Base-by-base conservation (phyloP, 176 grass and related monocot species). In the Tillandsia leiboldiana region DNA sequence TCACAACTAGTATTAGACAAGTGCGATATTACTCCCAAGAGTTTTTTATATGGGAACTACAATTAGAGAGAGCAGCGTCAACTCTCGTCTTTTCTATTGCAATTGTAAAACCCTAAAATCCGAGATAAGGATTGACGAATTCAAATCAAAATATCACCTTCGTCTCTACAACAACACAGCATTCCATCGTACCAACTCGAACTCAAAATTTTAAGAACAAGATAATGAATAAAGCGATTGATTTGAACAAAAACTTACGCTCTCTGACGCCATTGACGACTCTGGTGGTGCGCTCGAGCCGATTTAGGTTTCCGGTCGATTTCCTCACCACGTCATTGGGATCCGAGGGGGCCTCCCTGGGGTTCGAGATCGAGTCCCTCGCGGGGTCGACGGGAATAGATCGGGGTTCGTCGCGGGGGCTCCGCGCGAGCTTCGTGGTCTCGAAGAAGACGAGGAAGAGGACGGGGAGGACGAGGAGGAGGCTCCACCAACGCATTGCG, bases 371-470 rank as follows among this genome's bases (percentile, higher is more conserved):
- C 15, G n/a, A 59, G 8, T 59, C 9, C 56, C 20, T 14, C 9
- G 59, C 9, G 54, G 66, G 18, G 1, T 68, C 53, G 10, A 61
- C 17, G 49, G 28, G 14, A 49, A 63, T 10, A 52, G 54, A 50
- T 15, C 64, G 58, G 54, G n/a, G 17, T 68, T 58, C 77, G 59
- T 27, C 53, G 33, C 17, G 66, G 14, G 53, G 77, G 11, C 24
- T 75, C 63, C 52, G 26, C 52, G 49, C 54, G 27, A 67, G 2
- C 51, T 61, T 50, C 20, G 76, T 85, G 79, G 65, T 83, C 77
- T 90, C 86, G 13, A 80, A 81, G 58, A 85, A n/a, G 77, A 93
- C 73, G 62, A 92, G 83, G 13, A 75, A 73, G 8, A 77, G 1
- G 9, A 86, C 72, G 1, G 79, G 85, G 59, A 89, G 67, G 52